Conservation (phyloP, 306 rosid genomes). For the Cucumis melo region DNA sequence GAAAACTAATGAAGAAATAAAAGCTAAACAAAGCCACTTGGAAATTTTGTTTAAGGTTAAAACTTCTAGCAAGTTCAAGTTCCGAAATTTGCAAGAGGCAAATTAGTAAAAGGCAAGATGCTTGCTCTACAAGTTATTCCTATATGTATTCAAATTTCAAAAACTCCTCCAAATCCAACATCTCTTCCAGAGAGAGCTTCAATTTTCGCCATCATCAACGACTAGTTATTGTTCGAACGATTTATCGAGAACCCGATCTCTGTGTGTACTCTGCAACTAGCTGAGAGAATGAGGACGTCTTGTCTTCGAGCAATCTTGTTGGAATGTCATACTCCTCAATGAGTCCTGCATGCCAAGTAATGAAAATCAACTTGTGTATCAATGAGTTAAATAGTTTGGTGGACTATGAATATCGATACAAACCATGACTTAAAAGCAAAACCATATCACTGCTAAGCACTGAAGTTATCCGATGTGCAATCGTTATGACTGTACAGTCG, state of each 20-base stretch:
- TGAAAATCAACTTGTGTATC: not conserved
- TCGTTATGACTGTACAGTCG: conserved; percentile 52
- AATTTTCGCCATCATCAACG: not conserved
- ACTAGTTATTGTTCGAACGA: not conserved
- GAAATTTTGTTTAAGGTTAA: too few relatives aligned
- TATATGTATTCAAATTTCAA: not conserved
- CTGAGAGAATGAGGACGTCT: conserved; percentile 61
- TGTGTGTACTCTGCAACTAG: conserved; percentile 68
- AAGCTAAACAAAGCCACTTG: not conserved
- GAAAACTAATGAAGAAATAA: not conserved
- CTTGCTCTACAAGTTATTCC: not conserved
- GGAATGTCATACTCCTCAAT: conserved; percentile 67
- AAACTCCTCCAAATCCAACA: not conserved
- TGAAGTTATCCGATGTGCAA: conserved; percentile 82
- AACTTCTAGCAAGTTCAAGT: not conserved
- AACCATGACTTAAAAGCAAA: conserved; percentile 66
- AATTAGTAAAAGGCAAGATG: not conserved
- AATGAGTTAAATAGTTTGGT: not conserved
- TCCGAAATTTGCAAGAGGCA: not conserved
- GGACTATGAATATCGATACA: not conserved
- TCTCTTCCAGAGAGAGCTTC: not conserved
- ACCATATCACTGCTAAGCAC: conserved; percentile 73
- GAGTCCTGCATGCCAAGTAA: conserved; percentile 33
- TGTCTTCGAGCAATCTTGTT: conserved; percentile 45
- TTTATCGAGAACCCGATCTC: conserved; percentile 32